Base-by-base conservation (phyloP, 352 stramenopile species). In the Globisporangium alternatum region DNA sequence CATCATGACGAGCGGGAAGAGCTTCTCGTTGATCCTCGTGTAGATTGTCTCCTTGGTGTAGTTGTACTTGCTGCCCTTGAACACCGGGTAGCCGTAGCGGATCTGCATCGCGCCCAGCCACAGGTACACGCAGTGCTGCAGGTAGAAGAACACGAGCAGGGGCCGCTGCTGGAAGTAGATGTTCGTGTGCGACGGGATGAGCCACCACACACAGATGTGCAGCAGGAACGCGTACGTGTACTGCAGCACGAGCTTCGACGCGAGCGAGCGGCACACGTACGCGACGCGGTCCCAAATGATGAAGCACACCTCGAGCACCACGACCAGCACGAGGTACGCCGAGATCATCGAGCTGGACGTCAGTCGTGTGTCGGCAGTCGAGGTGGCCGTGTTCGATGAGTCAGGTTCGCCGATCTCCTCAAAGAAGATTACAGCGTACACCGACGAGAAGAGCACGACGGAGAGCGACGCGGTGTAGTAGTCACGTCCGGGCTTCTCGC, bases 231-330 rank as follows among this genome's bases (percentile, higher is more conserved):
- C 74, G 64, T 93, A 91, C 25, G 70, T 76, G 44, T 93, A 95
- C 63, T 96, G 88, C 15, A 92, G 71, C 43, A 82, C 63, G 28
- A 96, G 74, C 63, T 96, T 96, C 9, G 80, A 83, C 37, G 57
- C 56, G 6, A 96, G 71, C 33, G 88, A 96, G 9, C 76, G 71
- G 25, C 81, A 90, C 1, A 95, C 81, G 60, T 90, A 93, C 0
- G 86, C 80, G 31, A 92, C 86, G 30, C 88, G 86, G 67, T 96
- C 88, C 88, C 88, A 96, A 31, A 96, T 89, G 45, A 93, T 89
- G 54, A 91, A 85, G 39, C 82, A 75, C 17, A 95, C 66, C 60
- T 95, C 78, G 39, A 93, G 80, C 33, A 95, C 74, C 5, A 96
- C 84, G 39, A 93, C 60, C 19, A 92, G 68, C n/a, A 96, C 88